Base-by-base conservation (phyloP, 2,329 filamentous ascomycete species). In the Chaetomium strumarium region DNA sequence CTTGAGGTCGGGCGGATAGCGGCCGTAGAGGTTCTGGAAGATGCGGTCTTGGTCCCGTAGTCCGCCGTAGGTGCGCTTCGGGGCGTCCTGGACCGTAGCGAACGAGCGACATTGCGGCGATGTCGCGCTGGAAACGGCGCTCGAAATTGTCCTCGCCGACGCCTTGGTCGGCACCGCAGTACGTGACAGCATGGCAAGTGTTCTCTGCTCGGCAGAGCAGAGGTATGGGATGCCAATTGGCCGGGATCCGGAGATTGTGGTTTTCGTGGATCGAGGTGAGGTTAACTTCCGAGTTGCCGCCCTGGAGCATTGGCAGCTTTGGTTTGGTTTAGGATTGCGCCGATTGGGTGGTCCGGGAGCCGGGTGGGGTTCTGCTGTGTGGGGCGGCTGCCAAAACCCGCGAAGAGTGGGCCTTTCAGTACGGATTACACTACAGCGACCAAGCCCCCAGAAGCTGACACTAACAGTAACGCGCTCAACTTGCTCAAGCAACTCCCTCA, bases 11-110 rank as follows among this genome's bases (percentile, higher is more conserved):
- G 90, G 81, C 48, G 90, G 90, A 75, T 89, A 90, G 69, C 93
- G 90, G 66, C 90, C 85, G 76, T 99, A 99, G 55, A 99, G 80
- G 75, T 99, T 99, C 77, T 95, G 91, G 76, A 99, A 99, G 74
- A 99, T 99, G 66, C 93, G 85, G 75, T 99, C 93, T 76, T 97
- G 90, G 71, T 99, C 93, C 75, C 84, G 88, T 64, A 99, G 80
- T 53, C 90, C 90, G 65, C 93, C 90, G 72, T 95, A 88, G 61
- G 81, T 79, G 62, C 81, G 83, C 71, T 86, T 85, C 47, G 85
- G 81, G 63, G 85, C 78, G 72, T 91, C 87, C 70, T 88, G 84
- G 62, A 90, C 86, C 56, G 88, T 90, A 66, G 88, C 88, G 74
- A 96, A 86, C 62, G 80, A 79, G 70, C 92, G 85, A 66, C 72